These are phyloP conservation scores for Aspergillus nomiae DNA, from an alignment of 2,329 filamentous ascomycete species.

Conservation along the genomic window DNA sequence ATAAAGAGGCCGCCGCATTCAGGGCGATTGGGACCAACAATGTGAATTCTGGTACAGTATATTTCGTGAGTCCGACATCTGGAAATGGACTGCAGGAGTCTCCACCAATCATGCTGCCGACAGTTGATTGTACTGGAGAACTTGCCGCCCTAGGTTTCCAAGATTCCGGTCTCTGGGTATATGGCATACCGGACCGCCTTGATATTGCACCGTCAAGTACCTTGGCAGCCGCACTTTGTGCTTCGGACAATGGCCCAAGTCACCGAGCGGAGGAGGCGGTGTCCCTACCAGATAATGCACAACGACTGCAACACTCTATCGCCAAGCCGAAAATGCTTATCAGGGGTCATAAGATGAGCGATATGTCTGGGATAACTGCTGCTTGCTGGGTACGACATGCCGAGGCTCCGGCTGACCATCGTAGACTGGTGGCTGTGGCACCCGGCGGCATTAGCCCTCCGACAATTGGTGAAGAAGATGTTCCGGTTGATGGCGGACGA, in stretches of 20 bases:
- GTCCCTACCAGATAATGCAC: slow-evolving; percentile 23
- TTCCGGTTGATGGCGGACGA: slow-evolving; percentile 77
- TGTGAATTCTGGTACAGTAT: slow-evolving; percentile 73
- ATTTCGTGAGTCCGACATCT: slow-evolving; percentile 70
- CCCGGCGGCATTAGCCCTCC: slow-evolving; percentile 66
- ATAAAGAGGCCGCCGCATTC: slow-evolving; percentile 75
- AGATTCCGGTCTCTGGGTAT: slow-evolving; percentile 73
- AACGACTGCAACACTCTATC: slow-evolving; percentile 37
- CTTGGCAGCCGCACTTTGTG: slow-evolving; percentile 28
- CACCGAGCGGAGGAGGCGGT: neutral
- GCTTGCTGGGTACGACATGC: slow-evolving; percentile 71
- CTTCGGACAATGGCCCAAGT: neutral
- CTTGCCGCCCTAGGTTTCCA: slow-evolving; percentile 74
- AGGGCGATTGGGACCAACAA: slow-evolving; percentile 75
- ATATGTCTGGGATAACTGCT: slow-evolving; percentile 66
- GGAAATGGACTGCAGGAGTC: slow-evolving; percentile 56
- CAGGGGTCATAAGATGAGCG: slow-evolving; percentile 65
- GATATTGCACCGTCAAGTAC: slow-evolving; percentile 51
- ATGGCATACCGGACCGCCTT: slow-evolving; percentile 73
- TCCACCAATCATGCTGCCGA: slow-evolving; percentile 68
- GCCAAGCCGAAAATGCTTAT: slow-evolving; percentile 67
- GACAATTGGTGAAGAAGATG: slow-evolving; percentile 68
- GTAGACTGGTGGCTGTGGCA: slow-evolving; percentile 68
- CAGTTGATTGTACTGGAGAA: slow-evolving; percentile 69
- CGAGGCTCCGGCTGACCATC: slow-evolving; percentile 52